Base-by-base conservation (phyloP, 1,284 basidiomycete species). In the Boletus sp. region DNA sequence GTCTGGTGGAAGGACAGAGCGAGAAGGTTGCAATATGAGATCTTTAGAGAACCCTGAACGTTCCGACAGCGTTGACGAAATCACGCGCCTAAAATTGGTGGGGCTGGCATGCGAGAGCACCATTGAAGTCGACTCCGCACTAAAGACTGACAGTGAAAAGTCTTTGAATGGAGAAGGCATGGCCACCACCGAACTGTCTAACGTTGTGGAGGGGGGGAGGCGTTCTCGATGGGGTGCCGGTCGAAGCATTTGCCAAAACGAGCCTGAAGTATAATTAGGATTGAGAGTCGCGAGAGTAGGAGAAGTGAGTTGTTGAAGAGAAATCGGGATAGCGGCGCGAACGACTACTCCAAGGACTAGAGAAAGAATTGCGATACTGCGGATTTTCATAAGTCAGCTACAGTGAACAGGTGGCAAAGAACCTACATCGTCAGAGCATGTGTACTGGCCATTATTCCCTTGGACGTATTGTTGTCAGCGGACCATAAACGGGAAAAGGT, bases 341-440 rank as follows among this genome's bases (percentile, higher is more conserved):
- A 82, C 74, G 8, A 80, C 70, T 52, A 82, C 78, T 12, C 82
- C 81, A 45, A 85, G 68, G n/a, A 87, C 72, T 33, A 87, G 69
- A 30, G 82, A 84, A 50, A 87, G 64, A 42, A 87, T 62, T 0
- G 82, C 81, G 51, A 87, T 74, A 41, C 84, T 87, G 49, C 29
- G 23, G 52, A 43, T 52, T 40, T 48, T n/a, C 22, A 44, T 60
- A 17, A 54, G 58, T 46, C 26, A 51, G 20, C 40, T 12, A 44
- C 16, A 52, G 46, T 14, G 8, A 23, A 23, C 29, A 33, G 57
- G 51, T 54, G 26, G 44, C 27, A 48, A 41, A 41, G 38, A 46
- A 48, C 80, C 17, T 70, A 87, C 84, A 87, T 69, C 26, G 81
- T 83, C 44, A 83, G 69, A 25, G 80, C 73, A 56, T 82, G 78